A percentile compares a stretch with the other conserved stretches of the same genome.
Evolutionary conservation across 2,329 filamentous ascomycete genomes (phyloP).

Genomic region (Cercospora berteroae): DNA sequence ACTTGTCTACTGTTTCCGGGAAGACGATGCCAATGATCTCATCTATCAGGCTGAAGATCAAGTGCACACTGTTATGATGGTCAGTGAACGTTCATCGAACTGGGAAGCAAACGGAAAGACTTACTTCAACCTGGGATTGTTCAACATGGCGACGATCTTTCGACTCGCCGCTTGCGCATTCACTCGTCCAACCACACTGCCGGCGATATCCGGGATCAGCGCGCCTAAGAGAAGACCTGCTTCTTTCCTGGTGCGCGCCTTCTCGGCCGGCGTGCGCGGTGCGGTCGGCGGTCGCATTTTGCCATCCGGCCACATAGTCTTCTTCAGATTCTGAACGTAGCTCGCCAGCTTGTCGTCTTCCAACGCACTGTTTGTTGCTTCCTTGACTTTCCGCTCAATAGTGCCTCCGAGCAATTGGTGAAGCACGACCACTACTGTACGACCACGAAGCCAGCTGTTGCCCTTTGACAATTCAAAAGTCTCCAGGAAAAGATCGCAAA

Average conservation of each 20-base stretch:
- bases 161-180: slow-evolving; percentile 90
- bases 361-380: slow-evolving; percentile 70
- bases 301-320: slow-evolving; percentile 79
- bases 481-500: slow-evolving; percentile 95
- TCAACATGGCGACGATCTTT: slow-evolving; percentile 84
- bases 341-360: slow-evolving; percentile 75
- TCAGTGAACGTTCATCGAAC: slow-evolving; percentile 25
- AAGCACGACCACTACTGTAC: slow-evolving; percentile 91
- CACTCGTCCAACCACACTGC: slow-evolving; percentile 84
- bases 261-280: slow-evolving; percentile 67
- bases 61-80: slow-evolving; percentile 44
- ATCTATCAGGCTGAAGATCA: slow-evolving; percentile 52
- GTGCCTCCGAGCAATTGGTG: slow-evolving; percentile 95
- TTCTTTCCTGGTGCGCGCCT: slow-evolving; percentile 76
- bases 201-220: slow-evolving; percentile 84
- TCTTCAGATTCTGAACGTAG: slow-evolving; percentile 71
- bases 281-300: slow-evolving; percentile 50
- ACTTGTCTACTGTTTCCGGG: slow-evolving; percentile 31
- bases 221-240: slow-evolving; percentile 86
- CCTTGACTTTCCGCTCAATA: slow-evolving; percentile 91
- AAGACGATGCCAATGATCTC: slow-evolving; percentile 50
- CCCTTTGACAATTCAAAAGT: slow-evolving; percentile 91
- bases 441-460: slow-evolving; percentile 94
- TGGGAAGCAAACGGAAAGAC: slow-evolving; percentile 38
- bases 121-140: slow-evolving; percentile 87